Evolutionary conservation across 108 stramenopile genomes (phyloP), one percentile per base, ranked within the genome.

Genomic region (Nitzschia sp.): DNA sequence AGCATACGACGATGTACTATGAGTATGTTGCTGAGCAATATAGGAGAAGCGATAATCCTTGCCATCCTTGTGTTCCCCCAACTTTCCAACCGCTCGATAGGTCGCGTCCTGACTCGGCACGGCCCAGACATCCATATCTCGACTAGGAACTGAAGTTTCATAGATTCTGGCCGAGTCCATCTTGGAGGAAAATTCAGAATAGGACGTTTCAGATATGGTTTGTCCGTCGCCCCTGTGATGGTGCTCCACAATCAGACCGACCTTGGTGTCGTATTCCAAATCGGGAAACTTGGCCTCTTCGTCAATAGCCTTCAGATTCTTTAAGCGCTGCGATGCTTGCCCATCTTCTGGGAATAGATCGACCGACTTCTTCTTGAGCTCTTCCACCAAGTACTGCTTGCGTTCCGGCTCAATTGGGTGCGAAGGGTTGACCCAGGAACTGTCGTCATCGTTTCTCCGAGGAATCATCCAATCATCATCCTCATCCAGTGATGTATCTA

Each of bases 401-500:
- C 64, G 46, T 15, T 65, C 64, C n/a, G 28, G 64, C 5, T 65
- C 29, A 1, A 65, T 29, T 8, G 64, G 64, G 2, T 38, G 42
- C 17, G 64, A 49, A 29, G 64, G 64, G 33, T 65, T 65, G 21
- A 51, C 64, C 64, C 64, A 65, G 31, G 64, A 65, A 51, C 64
- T 65, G 49, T 65, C 64, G 45, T 65, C 64, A 31, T 65, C 49
- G 17, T 65, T 24, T 21, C 28, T 47, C 15, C n/a, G 47, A 28
- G 64, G 64, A 1, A 51, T 24, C 29, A 49, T 32, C 64, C 64
- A 65, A 1, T 32, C 30, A 1, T 62, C 61, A 2, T 2, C 24
- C n/a, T 62, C 61, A 2, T 62, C 33, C 1, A 15, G 13, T 2
- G 0, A 1, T 2, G 13, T 25, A 0, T 42, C 38, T 9, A 42